Evolutionary conservation across 345 rosid species (phyloP).

Genomic region (Clarkia xantiana): DNA sequence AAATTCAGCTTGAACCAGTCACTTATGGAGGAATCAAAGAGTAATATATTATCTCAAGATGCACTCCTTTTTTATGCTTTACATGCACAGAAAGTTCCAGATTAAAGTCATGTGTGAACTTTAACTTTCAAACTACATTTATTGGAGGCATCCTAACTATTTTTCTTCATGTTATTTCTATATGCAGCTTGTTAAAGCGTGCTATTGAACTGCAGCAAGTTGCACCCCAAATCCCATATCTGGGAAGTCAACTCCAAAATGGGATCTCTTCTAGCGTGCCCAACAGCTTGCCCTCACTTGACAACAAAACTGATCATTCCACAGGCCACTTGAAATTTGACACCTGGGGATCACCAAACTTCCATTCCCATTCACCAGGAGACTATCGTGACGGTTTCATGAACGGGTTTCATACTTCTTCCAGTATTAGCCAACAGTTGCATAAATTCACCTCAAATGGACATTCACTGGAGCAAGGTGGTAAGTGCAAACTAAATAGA

Average conservation of each 20-base stretch:
- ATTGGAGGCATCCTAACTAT: not conserved
- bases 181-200: conserved; percentile 20
- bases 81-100: not conserved
- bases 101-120: no score
- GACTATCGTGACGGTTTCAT: conserved; percentile 47
- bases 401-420: conserved; percentile 16
- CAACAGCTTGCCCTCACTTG: conserved; percentile 43
- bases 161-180: not conserved
- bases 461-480: conserved; percentile 30
- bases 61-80: not conserved
- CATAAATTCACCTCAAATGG: conserved; percentile 21
- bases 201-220: conserved; percentile 21
- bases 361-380: conserved; percentile 67
- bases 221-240: conserved; percentile 30
- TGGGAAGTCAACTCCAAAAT: conserved; percentile 39
- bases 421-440: conserved; percentile 16
- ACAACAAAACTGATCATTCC: conserved; percentile 33
- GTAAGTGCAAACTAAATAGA: conserved; percentile 15
- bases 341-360: conserved; percentile 32
- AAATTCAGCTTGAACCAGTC: conserved; percentile 49
- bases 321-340: conserved; percentile 40
- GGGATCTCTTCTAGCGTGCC: conserved; percentile 54
- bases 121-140: not conserved
- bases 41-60: conserved; percentile 10
- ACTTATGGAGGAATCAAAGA: conserved; percentile 36